A percentile compares a stretch with the other conserved stretches of the same genome.
Conservation (phyloP, 768 basidiomycete species). For the Austroboletus eburneus region DNA sequence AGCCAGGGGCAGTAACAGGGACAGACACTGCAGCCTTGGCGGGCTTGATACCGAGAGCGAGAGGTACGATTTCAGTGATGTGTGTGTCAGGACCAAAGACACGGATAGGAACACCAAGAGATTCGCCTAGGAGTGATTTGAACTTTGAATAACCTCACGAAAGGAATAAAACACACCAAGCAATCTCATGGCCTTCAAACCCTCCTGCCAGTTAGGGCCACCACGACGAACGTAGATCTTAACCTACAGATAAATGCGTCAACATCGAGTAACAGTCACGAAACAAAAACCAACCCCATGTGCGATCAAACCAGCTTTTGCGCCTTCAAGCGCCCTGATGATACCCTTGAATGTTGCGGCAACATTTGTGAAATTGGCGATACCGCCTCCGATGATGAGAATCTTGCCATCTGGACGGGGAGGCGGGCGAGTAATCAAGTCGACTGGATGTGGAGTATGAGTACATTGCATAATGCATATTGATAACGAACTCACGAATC, state of each 20-base stretch:
- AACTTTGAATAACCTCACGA: background rate
- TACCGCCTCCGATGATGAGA: constrained; percentile 99
- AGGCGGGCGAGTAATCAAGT: constrained; percentile 88
- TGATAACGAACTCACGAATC: constrained; percentile 57
- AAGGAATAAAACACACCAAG: constrained; percentile 45
- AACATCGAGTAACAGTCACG: background rate
- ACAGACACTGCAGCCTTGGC: constrained; percentile 31
- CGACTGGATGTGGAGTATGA: constrained; percentile 45
- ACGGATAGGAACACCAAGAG: constrained; percentile 93
- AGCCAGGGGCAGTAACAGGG: constrained; percentile 46
- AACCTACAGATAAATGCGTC: constrained; percentile 54
- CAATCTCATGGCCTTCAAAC: constrained; percentile 96
- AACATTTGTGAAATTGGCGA: constrained; percentile 99
- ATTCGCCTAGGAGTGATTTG: constrained; percentile 53
- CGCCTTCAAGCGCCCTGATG: constrained; percentile 94
- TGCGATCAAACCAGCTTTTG: constrained; percentile 76
- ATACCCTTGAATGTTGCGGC: constrained; percentile 99
- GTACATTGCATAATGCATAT: background rate
- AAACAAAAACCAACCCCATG: constrained; percentile 19
- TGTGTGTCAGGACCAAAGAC: constrained; percentile 98
- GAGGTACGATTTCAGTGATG: constrained; percentile 97
- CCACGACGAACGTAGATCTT: constrained; percentile 97
- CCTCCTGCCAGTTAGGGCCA: constrained; percentile 99
- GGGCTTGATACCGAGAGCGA: constrained; percentile 79
- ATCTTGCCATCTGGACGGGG: constrained; percentile 89